phyloP scores from a whole-genome alignment of 345 rosid species.

The Eucalyptus caleyi region DNA sequence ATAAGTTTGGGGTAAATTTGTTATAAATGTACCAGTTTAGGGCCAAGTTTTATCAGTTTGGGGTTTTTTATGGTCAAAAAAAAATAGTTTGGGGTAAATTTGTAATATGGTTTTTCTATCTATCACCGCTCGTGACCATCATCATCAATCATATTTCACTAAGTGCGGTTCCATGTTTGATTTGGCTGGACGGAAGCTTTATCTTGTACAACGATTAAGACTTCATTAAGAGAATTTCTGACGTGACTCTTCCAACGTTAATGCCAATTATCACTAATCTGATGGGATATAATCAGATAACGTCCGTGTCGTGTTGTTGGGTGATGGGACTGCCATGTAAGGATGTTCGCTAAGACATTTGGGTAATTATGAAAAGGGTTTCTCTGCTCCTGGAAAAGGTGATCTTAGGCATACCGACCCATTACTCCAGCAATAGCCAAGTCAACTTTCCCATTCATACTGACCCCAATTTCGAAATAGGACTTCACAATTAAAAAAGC shows the following conservation, averaged over 20 bases:
- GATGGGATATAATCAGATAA: neutral
- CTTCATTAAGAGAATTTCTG: neutral
- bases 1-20: no score
- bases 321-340: neutral
- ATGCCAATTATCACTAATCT: neutral
- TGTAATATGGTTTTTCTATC: no score
- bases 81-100: no score
- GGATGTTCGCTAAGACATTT: neutral
- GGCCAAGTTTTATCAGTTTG: no score
- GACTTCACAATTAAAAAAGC: neutral
- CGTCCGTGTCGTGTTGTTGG: neutral
- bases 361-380: neutral
- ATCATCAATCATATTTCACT: neutral
- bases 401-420: neutral
- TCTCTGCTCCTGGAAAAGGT: neutral
- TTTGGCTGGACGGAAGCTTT: neutral
- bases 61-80: no score
- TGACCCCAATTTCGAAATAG: neutral
- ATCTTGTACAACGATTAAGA: neutral
- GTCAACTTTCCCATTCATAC: neutral
- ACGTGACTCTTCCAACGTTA: neutral
- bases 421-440: neutral
- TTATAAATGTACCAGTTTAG: no score
- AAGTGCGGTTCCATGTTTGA: neutral
- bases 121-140: accelerated